Percentiles rank a stretch among this genome's conserved stretches.
Conservation (phyloP, 78 protist species). For the Protostelium mycophagum region DNA sequence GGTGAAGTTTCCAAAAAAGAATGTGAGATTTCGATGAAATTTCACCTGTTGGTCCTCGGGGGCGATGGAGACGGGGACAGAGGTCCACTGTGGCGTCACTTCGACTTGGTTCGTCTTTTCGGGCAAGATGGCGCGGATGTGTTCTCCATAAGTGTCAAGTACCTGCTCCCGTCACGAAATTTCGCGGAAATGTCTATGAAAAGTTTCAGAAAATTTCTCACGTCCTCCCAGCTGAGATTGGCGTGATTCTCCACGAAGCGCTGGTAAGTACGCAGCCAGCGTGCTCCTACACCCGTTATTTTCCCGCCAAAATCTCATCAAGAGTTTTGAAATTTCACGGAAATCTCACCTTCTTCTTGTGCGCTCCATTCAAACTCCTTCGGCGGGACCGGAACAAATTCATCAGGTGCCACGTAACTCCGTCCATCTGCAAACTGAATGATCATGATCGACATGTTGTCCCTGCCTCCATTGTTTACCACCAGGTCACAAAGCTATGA, state of each 20-base stretch:
- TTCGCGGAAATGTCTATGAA: too few relatives aligned
- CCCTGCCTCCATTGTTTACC: not conserved
- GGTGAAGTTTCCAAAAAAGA: too few relatives aligned
- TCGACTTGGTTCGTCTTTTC: not conserved
- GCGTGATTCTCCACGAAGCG: conserved; percentile 2
- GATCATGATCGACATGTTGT: not conserved
- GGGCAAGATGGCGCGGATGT: not conserved
- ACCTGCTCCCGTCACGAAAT: not conserved
- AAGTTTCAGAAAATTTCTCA: not conserved
- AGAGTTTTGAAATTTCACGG: not conserved
- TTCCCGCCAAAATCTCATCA: too few relatives aligned
- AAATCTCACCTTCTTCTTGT: not conserved
- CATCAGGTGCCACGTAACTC: not conserved
- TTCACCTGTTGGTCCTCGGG: too few relatives aligned
- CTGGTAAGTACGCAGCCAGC: not conserved
- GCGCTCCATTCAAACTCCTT: not conserved
- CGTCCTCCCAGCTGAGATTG: not conserved
- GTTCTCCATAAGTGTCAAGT: not conserved
- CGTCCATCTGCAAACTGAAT: not conserved
- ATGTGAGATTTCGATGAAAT: too few relatives aligned
- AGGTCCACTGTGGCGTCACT: not conserved
- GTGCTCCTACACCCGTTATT: not conserved
- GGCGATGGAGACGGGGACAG: not conserved
- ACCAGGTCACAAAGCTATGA: not conserved
- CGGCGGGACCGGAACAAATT: not conserved